Evolutionary conservation across 2,329 filamentous ascomycete species (phyloP).

Genomic region (Leptoxyphium fumago): DNA sequence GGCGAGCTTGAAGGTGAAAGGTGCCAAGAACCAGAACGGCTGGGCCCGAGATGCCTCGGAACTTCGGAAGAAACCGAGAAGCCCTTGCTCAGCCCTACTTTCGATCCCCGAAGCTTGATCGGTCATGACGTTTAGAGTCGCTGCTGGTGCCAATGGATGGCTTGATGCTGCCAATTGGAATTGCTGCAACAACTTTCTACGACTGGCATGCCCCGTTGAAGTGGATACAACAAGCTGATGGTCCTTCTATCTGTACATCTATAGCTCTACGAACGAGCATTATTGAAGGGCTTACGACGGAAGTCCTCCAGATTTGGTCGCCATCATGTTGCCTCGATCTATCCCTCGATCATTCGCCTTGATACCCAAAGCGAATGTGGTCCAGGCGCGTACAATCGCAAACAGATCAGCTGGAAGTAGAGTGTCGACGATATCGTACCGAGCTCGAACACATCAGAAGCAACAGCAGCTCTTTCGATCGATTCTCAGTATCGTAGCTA

Average conservation of each 20-base stretch:
- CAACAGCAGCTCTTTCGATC: constrained; percentile 33
- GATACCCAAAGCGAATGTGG: background rate
- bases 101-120: background rate
- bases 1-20: background rate
- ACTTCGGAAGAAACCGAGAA: background rate
- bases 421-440: constrained; percentile 13
- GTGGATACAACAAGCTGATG: no score
- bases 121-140: background rate
- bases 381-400: background rate
- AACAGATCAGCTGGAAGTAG: background rate
- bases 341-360: constrained; percentile 3
- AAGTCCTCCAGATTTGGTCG: background rate
- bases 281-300: no score
- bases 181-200: no score
- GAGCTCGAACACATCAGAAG: constrained; percentile 25
- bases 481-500: constrained; percentile 25
- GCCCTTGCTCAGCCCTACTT: background rate
- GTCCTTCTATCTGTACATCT: no score
- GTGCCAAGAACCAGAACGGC: background rate
- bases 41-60: background rate
- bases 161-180: no score
- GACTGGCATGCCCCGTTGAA: no score
- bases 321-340: constrained; percentile 8
- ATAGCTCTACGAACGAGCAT: no score
- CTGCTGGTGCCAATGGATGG: background rate